Base-by-base conservation (phyloP, 371 early-diverging fungal species). In the Lichtheimia corymbifera region DNA sequence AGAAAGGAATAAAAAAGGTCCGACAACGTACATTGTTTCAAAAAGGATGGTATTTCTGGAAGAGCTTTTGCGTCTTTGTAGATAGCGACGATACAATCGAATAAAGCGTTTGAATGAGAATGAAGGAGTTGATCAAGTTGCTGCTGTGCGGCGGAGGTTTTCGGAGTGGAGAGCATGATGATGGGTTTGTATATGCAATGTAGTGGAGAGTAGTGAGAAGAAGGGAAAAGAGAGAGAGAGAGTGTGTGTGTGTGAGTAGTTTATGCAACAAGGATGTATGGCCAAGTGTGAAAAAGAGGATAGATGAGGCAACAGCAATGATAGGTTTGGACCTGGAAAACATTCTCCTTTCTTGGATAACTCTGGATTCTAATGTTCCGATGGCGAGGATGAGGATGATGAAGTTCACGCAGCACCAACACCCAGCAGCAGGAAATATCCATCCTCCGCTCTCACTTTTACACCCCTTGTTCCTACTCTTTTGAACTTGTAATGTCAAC, bases 1-100 rank as follows among this genome's bases (percentile, higher is more conserved):
- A 24, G 12, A 53, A 51, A 35, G 41, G 1, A 45, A 20, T n/a
- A 20, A 25, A 50, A 50, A 24, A n/a, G 27, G 7, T 55, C 24
- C 17, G n/a, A 47, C 11, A 12, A 45, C 24, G 45, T 66, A 62
- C 67, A 62, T 59, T 62, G 62, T 9, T 45, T 17, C 13, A 54
- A 54, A 40, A 61, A 56, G 24, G 59, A 35, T 27, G 42, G 24
- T 49, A 53, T 44, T 42, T 56, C 53, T 20, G 22, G 27, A 27
- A 51, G 24, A 53, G 53, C 50, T 17, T 62, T 61, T 12, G 63
- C 41, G 14, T 47, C 47, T 47, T 47, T 47, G 28, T 63, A 63
- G 1, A 67, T 41, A 25, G 67, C 67, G 25, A 63, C 55, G 17
- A 67, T 41, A 50, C 63, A 62, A 28, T 67, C 67, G 11, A 67